Conservation (phyloP, 2,329 filamentous ascomycete genomes). For the Fusarium bulbicola region DNA sequence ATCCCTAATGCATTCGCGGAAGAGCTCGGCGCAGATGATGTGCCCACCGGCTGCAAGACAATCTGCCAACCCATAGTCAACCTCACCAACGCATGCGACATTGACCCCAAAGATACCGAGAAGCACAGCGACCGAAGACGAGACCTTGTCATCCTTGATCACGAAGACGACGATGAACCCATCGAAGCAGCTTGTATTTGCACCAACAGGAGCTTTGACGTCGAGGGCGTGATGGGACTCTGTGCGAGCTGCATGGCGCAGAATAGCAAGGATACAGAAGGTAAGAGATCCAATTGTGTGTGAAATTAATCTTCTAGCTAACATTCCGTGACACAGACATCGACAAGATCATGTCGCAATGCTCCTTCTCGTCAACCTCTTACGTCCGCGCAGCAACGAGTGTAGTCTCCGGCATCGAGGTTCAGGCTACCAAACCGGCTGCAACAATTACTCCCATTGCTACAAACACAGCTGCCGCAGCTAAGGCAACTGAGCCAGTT, state of each 20-base stretch:
- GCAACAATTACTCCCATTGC: neutral
- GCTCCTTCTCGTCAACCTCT: neutral
- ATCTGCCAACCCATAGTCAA: conserved; percentile 8
- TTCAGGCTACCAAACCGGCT: neutral
- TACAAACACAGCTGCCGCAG: neutral
- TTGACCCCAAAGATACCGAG: neutral
- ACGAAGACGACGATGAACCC: neutral
- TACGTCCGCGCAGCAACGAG: neutral
- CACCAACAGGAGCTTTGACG: neutral
- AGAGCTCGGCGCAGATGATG: neutral
- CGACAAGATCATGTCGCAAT: conserved; percentile 1
- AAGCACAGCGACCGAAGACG: neutral
- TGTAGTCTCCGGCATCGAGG: neutral
- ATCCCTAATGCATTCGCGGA: rapidly evolving
- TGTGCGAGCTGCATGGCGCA: conserved; percentile 1
- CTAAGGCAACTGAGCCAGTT: neutral
- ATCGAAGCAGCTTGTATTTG: neutral
- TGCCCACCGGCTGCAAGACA: neutral
- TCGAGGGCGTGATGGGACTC: neutral
- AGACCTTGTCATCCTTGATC: neutral
- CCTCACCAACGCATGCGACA: conserved; percentile 5
- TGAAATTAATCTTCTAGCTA: rapidly evolving
- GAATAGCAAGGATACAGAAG: neutral
- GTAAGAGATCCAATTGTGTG: rapidly evolving
- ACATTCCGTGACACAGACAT: neutral